Conservation (phyloP, 1,284 basidiomycete genomes). For the Chalciporus piperatoides region DNA sequence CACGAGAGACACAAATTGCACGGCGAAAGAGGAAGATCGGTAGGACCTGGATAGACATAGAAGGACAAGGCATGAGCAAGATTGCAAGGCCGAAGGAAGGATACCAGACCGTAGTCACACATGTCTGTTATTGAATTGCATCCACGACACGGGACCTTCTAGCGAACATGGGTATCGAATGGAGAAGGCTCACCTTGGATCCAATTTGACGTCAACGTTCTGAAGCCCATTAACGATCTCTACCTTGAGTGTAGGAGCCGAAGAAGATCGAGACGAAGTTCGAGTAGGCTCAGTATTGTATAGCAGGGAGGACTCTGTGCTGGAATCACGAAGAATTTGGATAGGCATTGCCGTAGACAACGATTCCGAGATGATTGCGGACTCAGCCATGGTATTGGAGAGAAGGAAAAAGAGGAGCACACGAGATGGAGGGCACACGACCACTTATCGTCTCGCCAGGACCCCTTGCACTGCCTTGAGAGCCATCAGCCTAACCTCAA, state of each 20-base stretch:
- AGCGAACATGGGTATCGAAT: slow-evolving; percentile 7
- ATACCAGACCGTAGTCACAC: slow-evolving; percentile 36
- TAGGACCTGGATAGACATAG: slow-evolving; percentile 51
- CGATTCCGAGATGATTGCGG: slow-evolving; percentile 10
- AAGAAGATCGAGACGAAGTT: slow-evolving; percentile 1
- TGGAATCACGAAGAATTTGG: slow-evolving; percentile 2
- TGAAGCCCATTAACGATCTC: slow-evolving; percentile 55
- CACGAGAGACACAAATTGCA: slow-evolving; percentile 55
- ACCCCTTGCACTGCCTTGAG: neutral
- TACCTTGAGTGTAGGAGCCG: slow-evolving; percentile 6
- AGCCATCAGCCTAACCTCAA: slow-evolving; percentile 1
- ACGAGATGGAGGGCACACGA: slow-evolving; percentile 21
- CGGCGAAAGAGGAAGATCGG: slow-evolving; percentile 57
- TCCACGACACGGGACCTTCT: slow-evolving; percentile 15
- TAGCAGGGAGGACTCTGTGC: slow-evolving; percentile 5
- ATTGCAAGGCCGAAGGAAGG: slow-evolving; percentile 21
- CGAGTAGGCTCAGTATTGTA: slow-evolving; percentile 7
- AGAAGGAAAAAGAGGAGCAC: neutral
- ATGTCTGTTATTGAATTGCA: slow-evolving; percentile 19
- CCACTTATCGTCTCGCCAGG: slow-evolving; percentile 10
- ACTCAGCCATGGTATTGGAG: slow-evolving; percentile 14
- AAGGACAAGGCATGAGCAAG: slow-evolving; percentile 24
- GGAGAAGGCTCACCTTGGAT: slow-evolving; percentile 63
- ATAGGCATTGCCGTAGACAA: neutral
- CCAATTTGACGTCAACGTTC: slow-evolving; percentile 58